phyloP scores from a whole-genome alignment of 129 eudicot genomes.

The Chrysanthemum lavandulifolium region DNA sequence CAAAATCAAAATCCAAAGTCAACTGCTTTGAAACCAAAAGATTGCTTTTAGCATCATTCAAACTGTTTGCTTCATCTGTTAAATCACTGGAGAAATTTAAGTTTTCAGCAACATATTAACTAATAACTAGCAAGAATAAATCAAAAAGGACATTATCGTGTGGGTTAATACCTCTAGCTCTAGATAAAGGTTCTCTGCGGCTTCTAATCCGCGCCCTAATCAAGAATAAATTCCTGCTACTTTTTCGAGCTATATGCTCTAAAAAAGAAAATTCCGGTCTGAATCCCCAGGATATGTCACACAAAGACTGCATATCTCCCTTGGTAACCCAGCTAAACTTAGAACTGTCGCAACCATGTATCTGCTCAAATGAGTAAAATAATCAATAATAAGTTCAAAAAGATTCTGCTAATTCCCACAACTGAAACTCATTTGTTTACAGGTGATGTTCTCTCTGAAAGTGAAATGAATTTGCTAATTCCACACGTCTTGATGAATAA shows the following conservation, averaged over 20 bases:
- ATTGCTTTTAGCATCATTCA: slow-evolving; percentile 35
- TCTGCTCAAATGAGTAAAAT: slow-evolving; percentile 29
- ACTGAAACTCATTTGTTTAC: neutral
- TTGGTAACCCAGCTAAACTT: slow-evolving; percentile 29
- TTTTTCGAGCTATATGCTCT: slow-evolving; percentile 31
- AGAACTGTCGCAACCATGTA: slow-evolving; percentile 37
- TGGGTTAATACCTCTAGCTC: slow-evolving; percentile 59
- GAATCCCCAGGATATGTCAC: slow-evolving; percentile 34
- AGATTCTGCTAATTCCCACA: neutral
- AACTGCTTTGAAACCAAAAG: slow-evolving; percentile 44
- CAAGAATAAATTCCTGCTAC: slow-evolving; percentile 33
- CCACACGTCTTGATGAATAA: neutral
- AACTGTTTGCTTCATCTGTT: slow-evolving; percentile 60
- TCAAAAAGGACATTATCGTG: neutral
- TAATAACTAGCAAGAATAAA: neutral
- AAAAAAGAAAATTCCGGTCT: slow-evolving; percentile 43
- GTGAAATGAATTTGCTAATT: too few relatives aligned
- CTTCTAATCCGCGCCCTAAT: slow-evolving; percentile 41
- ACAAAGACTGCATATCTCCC: slow-evolving; percentile 48
- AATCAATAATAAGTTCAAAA: neutral
- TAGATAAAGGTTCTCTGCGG: slow-evolving; percentile 35
- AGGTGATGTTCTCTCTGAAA: too few relatives aligned
- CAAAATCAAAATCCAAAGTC: slow-evolving; percentile 30
- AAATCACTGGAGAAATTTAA: slow-evolving; percentile 90
- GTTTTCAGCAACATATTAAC: slow-evolving; percentile 69